Base-by-base conservation (phyloP, 331 rosid genomes). In the Malus hybrid region DNA sequence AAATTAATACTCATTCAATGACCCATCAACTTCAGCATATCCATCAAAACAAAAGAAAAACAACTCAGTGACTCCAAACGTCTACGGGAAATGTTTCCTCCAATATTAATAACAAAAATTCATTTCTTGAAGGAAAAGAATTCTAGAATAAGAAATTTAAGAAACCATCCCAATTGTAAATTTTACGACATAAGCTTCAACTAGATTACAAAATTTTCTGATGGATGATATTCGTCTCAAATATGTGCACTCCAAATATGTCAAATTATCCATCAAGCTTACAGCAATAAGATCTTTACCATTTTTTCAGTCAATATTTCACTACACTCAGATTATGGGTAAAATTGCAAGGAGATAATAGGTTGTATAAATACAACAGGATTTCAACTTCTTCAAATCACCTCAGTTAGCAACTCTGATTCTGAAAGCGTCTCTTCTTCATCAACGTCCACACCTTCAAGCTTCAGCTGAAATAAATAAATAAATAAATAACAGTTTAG, bases 351-450 rank as follows among this genome's bases (percentile, higher is more conserved):
- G 39, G 52, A 39, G 24, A 15, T 8, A 73, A 13, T 28, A 42
- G 12, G 19, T 70, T 68, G 10, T 4, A 31, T 3, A 15, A 32
- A 65, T 12, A 36, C 11, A 2, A 46, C 20, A 77, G 22, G 22
- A 15, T 39, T 48, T 15, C 10, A 68, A 48, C 39, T 19, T 36
- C 27, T 32, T 56, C 32, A 76, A 65, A 55, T 86, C 80, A 95
- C 99, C 99, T 95, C 99, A 63, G 77, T 69, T 50, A 95, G 84
- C 77, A 92, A 76, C 56, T 95, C 90, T 6, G 81, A 77, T 71
- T 92, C 96, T 7, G 93, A 84, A 83, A 92, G 77, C 28, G 97
- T 95, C 85, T 88, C 97, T 79, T 95, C 98, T 77, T 95, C 93
- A 67, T 95, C 88, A 56, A 95, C 74, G 76, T 90, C 88, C 55